Conservation (phyloP, 1,284 basidiomycete species). For the Malassezia restricta region DNA sequence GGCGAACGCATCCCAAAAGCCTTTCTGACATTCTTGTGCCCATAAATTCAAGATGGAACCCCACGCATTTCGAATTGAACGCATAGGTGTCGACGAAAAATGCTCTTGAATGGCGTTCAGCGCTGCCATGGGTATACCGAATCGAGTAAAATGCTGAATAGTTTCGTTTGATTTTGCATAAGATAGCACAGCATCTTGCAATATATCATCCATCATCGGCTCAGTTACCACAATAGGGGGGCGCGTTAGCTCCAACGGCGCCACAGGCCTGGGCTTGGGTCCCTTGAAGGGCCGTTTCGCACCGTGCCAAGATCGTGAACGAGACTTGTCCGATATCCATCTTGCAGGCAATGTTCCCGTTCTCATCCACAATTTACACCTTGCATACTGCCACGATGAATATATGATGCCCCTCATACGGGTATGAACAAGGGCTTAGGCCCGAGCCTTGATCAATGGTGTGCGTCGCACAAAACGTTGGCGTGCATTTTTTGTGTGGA, state of each 20-base stretch:
- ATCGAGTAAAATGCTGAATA: neutral
- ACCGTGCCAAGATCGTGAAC: neutral
- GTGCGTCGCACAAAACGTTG: no score
- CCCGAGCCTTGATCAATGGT: no score
- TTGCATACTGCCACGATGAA: no score
- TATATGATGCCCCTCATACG: no score
- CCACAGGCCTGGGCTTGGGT: neutral
- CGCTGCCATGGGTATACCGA: neutral
- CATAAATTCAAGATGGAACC: neutral
- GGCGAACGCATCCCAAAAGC: neutral
- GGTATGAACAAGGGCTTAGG: no score
- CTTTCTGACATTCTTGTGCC: neutral
- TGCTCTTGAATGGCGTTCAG: neutral
- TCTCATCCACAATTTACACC: no score
- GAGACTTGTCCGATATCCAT: no score
- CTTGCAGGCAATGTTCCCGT: no score
- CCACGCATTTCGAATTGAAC: neutral
- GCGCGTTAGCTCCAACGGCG: neutral
- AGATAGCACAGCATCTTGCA: neutral
- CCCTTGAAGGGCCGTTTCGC: neutral
- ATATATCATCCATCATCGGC: neutral
- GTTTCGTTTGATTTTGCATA: neutral
- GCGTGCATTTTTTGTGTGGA: no score
- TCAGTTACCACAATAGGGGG: neutral
- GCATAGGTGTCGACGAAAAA: neutral